Conservation (phyloP, 148 eudicot species). For the Fagopyrum esculentum region DNA sequence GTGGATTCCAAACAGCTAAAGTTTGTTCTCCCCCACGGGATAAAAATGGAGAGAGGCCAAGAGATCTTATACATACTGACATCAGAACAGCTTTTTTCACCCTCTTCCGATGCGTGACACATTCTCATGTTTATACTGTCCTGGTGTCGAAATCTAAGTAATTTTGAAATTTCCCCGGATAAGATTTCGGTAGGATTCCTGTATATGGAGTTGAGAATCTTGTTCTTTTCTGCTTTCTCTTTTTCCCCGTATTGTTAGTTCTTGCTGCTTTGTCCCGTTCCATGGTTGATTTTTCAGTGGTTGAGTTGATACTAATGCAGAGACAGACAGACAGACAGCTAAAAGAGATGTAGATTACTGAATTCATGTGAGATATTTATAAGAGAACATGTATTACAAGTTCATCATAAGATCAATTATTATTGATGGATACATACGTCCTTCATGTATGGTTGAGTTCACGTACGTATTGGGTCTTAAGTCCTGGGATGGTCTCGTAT, state of each 20-base stretch:
- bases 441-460: too few species aligned
- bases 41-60: background rate
- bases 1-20: slow-evolving; percentile 4
- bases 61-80: background rate
- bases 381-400: too few species aligned
- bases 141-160: too few species aligned
- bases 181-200: slow-evolving; percentile 5
- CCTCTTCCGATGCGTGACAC: background rate
- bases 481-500: too few species aligned
- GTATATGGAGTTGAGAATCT: slow-evolving; percentile 9
- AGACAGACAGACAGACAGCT: background rate
- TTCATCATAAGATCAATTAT: too few species aligned
- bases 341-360: background rate
- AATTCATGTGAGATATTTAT: background rate
- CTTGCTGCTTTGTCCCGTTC: background rate
- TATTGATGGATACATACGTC: too few species aligned
- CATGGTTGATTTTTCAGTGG: background rate
- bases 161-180: background rate
- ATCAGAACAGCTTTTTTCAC: background rate
- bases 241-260: background rate
- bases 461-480: too few species aligned
- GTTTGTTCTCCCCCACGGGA: background rate
- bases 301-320: background rate
- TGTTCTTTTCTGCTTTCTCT: background rate
- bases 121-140: background rate